Evolutionary conservation across 768 basidiomycete species (phyloP), one percentile per base, ranked within the genome.

Genomic region (Cytidiella melzeri): DNA sequence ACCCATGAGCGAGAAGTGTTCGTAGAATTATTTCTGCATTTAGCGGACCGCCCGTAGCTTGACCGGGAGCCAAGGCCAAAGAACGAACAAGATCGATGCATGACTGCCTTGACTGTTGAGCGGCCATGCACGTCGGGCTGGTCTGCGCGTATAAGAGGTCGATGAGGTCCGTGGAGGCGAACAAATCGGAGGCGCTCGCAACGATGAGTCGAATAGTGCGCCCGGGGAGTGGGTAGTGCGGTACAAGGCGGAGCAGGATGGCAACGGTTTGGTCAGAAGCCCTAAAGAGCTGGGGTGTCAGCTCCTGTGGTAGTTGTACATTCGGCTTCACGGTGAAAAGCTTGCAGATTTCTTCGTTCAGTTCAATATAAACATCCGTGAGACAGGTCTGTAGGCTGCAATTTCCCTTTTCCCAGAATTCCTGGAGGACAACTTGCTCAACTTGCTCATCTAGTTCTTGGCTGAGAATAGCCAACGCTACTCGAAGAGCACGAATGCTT

Each of bases 361-460:
- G 64, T 15, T 71, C 72, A 12, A 64, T 55, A 44, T 81, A 67
- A 43, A 79, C 56, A 37, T 81, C 75, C 28, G 80, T 71, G 2
- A 87, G 70, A 19, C 79, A 77, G 10, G 75, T 72, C 12, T 80
- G 57, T 39, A 87, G 64, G 15, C 81, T 81, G 51, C 81, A 79
- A 4, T 68, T 67, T 2, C 74, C 68, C 54, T 83, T 81, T 4
- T 72, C 69, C 84, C 86, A 85, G 43, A 81, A 74, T 1, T 72
- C 69, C 45, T 81, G 68, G 11, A 85, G 64, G 9, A 81, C 66
- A 11, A 65, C 69, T 72, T 73, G 79, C 50, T 82, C 81, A 5
- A 77, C 81, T 34, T 69, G 64, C 18, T 76, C 75, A n/a, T 70
- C 69, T 1, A 88, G 62, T 41, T 82, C 81, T 19, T 69, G 69